Base-by-base conservation (phyloP, 176 grass and related monocot species). In the Urochloa ruziziensis region DNA sequence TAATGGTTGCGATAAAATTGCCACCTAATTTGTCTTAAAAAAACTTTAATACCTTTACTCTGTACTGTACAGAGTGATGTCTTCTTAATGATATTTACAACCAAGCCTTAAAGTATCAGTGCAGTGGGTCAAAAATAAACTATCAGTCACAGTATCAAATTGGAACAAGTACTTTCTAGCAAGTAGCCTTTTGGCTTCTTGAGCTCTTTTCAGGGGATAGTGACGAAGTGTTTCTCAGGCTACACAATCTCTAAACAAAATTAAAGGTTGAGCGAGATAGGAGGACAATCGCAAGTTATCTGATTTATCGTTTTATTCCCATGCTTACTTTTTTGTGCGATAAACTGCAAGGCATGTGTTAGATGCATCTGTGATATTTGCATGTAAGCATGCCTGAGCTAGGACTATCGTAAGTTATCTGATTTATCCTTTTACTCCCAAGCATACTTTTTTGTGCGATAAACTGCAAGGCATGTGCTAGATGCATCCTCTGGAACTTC, bases 71-170 rank as follows among this genome's bases (percentile, higher is more conserved):
- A 49, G 35, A 28, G 48, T 46, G 44, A 71, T 42, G 35, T 70
- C 44, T 62, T 51, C n/a, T 51, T 46, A 80, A 82, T 62, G 56
- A 51, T 40, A 40, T 8, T 42, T 82, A 52, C 52, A 70, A 62
- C 25, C 44, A 57, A 48, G 33, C 71, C 11, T 23, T 11, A 42
- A 14, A 8, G 39, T 77, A 56, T 43, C 2, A 19, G 35, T 72
- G 18, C 28, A 46, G 27, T 79, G 11, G 57, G 71, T 57, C 36
- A n/a, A 58, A 70, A 79, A 79, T 73, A 35, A 57, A 15, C 1
- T 58, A 18, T 15, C 37, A 36, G 12, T 53, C 5, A 34, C 19
- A 30, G 5, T 79, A 27, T 79, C 5, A 6, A 87, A 15, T 36
- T 67, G 59, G 13, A 54, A 24, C 51, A 32, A 10, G 21, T 57